phyloP scores from a whole-genome alignment of 176 grass and related monocot species.

The Oryza rufipogon region DNA sequence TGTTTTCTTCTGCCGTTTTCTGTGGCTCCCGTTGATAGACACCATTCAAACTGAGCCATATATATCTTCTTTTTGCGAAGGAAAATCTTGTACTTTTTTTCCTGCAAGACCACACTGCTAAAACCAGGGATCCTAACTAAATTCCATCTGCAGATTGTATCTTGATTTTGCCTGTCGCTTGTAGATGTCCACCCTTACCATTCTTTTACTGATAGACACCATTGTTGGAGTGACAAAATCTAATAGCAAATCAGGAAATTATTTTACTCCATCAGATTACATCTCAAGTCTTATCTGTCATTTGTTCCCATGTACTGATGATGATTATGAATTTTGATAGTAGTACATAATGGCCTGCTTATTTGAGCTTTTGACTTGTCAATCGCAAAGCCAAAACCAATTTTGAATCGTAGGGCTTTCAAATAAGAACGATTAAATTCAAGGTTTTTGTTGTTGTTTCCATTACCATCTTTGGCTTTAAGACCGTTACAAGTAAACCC shows the following conservation, averaged over 20 bases:
- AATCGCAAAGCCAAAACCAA: neutral
- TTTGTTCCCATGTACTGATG: neutral
- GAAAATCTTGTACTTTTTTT: constrained; percentile 45
- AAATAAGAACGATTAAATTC: neutral
- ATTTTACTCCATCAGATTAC: constrained; percentile 22
- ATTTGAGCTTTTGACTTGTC: neutral
- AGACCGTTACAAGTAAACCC: too few relatives aligned
- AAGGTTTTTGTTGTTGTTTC: neutral
- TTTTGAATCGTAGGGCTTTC: neutral
- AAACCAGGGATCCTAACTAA: constrained; percentile 32
- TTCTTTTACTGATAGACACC: constrained; percentile 45
- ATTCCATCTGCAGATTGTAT: constrained; percentile 20
- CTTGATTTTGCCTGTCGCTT: constrained; percentile 39
- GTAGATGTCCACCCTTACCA: constrained; percentile 51
- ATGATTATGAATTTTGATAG: neutral
- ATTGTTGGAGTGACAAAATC: constrained; percentile 42
- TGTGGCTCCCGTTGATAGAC: constrained; percentile 19
- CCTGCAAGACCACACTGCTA: constrained; percentile 14
- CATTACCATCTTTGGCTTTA: too few relatives aligned
- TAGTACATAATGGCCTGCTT: neutral
- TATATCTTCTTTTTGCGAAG: constrained; percentile 29
- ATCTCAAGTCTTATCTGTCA: neutral
- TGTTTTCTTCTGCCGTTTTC: constrained; percentile 41
- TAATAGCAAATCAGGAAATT: constrained; percentile 46
- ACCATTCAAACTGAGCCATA: neutral